Evolutionary conservation across 495 filamentous ascomycete species (phyloP), one percentile per base, ranked within the genome.

Genomic region (Penicillium desertorum): DNA sequence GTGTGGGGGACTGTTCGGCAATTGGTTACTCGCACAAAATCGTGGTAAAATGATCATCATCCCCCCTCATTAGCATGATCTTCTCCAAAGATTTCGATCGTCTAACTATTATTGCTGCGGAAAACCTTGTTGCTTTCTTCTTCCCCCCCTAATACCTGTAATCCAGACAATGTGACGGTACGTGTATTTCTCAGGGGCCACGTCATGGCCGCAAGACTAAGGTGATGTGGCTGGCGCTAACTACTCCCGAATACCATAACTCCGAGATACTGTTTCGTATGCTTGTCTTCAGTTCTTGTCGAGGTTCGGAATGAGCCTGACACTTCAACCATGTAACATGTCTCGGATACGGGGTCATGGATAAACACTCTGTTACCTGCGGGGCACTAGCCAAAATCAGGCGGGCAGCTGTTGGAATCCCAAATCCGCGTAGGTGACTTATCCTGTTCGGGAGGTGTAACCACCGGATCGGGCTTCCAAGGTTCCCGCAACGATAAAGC

Each of bases 131-230:
- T 23, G 16, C 16, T 17, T 3, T 14, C 27, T 25, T 39, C 5
- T 41, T 5, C 22, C 16, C n/a, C 25, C n/a, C 25, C 20, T 14
- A 16, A 52, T 52, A 27, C 37, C 3, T 10, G 16, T 14, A 34
- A 12, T 6, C 23, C 11, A 19, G 16, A 29, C 2, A 23, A 4
- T 25, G 23, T 43, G 19, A 17, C 16, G 22, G 30, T 52, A 52
- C 50, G 10, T 3, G 14, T 41, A 43, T 32, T 8, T 45, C 8
- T 11, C 16, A 55, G 5, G 16, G 16, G 52, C 43, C 53, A 41
- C 53, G 53, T 55, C 53, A 55, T 55, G 30, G 7, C 30, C 14
- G 25, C 23, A 34, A 32, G 30, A 37, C 20, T 32, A 17, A 39
- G 3, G 11, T 23, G 23, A 43, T 22, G 9, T 44, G 39, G 39